These are phyloP conservation scores for Suillus ampliporus DNA, from an alignment of 768 basidiomycete genomes.

Conservation along the genomic window DNA sequence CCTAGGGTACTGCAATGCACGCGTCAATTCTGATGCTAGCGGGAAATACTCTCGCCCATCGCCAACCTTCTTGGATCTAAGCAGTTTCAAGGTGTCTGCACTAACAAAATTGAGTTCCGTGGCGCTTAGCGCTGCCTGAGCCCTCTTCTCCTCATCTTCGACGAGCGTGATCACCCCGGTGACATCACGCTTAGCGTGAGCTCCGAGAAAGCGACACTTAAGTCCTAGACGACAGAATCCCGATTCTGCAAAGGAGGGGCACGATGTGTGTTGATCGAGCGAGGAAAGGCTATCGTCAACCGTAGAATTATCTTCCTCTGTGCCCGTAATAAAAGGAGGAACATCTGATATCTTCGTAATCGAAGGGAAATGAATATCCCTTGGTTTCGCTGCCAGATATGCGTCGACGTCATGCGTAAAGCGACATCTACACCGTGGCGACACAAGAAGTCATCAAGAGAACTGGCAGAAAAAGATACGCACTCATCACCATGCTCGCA, in stretches of 20 bases:
- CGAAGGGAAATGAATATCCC: conserved; percentile 69
- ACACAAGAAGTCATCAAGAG: conserved; percentile 2
- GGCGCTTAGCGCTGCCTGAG: conserved; percentile 47
- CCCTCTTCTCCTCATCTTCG: conserved; percentile 65
- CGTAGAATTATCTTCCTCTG: not conserved
- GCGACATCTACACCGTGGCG: conserved; percentile 58
- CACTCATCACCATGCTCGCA: conserved; percentile 78
- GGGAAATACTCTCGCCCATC: not conserved
- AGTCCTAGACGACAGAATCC: conserved; percentile 58
- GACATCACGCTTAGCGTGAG: conserved; percentile 62
- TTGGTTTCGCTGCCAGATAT: conserved; percentile 79
- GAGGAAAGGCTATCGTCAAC: conserved; percentile 5
- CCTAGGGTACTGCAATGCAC: conserved; percentile 57
- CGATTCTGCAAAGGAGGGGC: conserved; percentile 34
- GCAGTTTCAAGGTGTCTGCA: conserved; percentile 59
- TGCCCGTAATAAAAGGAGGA: conserved; percentile 54
- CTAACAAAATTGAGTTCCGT: conserved; percentile 75
- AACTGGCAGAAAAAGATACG: conserved; percentile 30
- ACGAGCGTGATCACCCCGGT: conserved; percentile 50
- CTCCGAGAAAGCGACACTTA: conserved; percentile 90
- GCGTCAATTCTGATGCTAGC: conserved; percentile 3
- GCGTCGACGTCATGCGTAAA: conserved; percentile 77
- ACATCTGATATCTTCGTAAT: conserved; percentile 46
- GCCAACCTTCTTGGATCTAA: conserved; percentile 73
- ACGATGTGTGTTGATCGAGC: conserved; percentile 29